These are phyloP conservation scores for Trypanosoma theileri DNA, from an alignment of 208 protist species.

Conservation along the genomic window DNA sequence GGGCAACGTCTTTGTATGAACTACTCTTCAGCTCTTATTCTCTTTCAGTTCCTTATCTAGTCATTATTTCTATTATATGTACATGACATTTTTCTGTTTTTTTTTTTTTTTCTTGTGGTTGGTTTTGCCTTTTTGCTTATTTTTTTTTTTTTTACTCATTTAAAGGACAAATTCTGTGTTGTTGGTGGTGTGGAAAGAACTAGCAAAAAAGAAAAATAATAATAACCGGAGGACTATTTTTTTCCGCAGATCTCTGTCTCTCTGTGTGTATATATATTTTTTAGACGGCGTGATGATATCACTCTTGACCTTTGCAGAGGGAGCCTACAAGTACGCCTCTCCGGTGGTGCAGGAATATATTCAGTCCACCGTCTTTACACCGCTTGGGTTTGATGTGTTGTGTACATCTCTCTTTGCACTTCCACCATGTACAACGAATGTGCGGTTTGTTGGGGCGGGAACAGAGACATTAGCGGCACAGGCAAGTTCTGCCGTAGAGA, in stretches of 20 bases:
- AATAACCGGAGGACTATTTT: too few relatives aligned
- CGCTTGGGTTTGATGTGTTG: constrained; percentile 13
- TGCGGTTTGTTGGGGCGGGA: constrained; percentile 33
- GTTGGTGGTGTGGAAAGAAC: not conserved
- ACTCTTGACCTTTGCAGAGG: constrained; percentile 4
- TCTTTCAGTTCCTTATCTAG: too few relatives aligned
- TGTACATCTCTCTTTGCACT: constrained; percentile 35
- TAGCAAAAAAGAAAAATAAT: not conserved
- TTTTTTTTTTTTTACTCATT: not conserved
- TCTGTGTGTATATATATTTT: constrained; percentile 12
- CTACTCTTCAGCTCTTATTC: too few relatives aligned
- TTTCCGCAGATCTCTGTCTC: constrained; percentile 5
- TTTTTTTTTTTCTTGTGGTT: not conserved
- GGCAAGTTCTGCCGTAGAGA: not conserved
- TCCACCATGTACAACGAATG: constrained; percentile 42
- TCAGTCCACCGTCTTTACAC: constrained; percentile 24
- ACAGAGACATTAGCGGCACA: not conserved
- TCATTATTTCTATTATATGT: not conserved
- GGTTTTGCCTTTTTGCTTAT: not conserved
- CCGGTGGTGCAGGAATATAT: constrained; percentile 11
- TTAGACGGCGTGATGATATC: constrained; percentile 20
- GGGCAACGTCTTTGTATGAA: too few relatives aligned
- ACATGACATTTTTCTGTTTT: not conserved
- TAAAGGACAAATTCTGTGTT: not conserved
- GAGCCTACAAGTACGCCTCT: constrained; percentile 14